Conservation (phyloP, 2,329 filamentous ascomycete species). For the Diatrype stigma region DNA sequence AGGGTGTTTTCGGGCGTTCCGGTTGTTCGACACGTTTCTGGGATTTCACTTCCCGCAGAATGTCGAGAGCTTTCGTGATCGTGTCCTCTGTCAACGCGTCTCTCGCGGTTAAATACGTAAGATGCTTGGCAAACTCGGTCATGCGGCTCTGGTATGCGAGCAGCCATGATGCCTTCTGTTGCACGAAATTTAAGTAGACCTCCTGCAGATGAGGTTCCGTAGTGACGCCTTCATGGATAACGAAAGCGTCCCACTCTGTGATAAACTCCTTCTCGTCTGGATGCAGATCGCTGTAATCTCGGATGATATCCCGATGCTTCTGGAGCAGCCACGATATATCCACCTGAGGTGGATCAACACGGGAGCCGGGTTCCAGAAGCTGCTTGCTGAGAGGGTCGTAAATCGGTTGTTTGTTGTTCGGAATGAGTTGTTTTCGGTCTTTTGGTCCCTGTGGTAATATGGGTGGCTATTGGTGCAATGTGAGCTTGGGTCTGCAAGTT, state of each 20-base stretch:
- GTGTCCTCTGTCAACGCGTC: constrained; percentile 42
- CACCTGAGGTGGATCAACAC: constrained; percentile 37
- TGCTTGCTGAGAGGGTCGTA: constrained; percentile 55
- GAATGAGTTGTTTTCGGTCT: constrained; percentile 39
- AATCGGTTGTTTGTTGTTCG: constrained; percentile 47
- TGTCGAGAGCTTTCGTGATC: constrained; percentile 37
- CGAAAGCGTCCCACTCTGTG: constrained; percentile 54
- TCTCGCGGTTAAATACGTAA: constrained; percentile 46
- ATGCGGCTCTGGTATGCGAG: constrained; percentile 42
- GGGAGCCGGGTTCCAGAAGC: constrained; percentile 43
- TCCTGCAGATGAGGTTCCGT: constrained; percentile 49
- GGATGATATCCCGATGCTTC: constrained; percentile 54
- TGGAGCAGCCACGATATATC: constrained; percentile 54
- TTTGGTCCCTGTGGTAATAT: constrained; percentile 12
- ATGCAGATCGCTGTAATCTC: constrained; percentile 54
- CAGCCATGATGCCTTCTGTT: constrained; percentile 50
- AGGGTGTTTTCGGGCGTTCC: constrained; percentile 15
- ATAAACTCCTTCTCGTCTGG: constrained; percentile 54
- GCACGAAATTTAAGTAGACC: constrained; percentile 48
- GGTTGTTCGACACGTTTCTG: constrained; percentile 22
- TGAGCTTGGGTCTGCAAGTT: neutral
- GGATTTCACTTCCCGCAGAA: constrained; percentile 40
- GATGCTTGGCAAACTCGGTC: constrained; percentile 52
- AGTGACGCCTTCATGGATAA: constrained; percentile 46
- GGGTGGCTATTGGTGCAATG: constrained; percentile 17